Conservation (phyloP, 257 asterid genomes). For the Nicotiana undulata region DNA sequence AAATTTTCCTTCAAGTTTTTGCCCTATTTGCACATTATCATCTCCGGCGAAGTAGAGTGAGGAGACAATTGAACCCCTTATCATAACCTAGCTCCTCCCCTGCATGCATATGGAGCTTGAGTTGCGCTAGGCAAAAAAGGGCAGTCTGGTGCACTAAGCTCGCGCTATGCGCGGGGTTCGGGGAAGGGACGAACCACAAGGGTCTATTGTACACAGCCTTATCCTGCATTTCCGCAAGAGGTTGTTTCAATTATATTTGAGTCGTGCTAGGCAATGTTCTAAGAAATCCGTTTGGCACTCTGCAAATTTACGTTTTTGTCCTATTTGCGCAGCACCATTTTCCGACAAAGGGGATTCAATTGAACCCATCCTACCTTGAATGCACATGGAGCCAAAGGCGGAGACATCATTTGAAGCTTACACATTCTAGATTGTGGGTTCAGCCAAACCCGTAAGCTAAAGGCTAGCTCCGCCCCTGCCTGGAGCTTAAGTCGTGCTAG, state of each 20-base stretch:
- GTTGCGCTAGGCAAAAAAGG: too few relatives aligned
- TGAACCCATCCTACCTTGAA: not conserved
- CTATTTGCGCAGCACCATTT: not conserved
- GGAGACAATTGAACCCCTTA: not conserved
- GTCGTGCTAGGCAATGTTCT: too few relatives aligned
- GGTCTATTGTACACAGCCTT: too few relatives aligned
- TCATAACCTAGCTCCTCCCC: not conserved
- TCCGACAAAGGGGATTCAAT: not conserved
- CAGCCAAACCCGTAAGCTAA: too few relatives aligned
- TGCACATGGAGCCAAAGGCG: not conserved
- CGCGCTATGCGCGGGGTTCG: too few relatives aligned
- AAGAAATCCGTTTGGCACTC: not conserved
- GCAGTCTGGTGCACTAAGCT: too few relatives aligned
- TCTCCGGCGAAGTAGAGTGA: not conserved
- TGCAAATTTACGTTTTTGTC: not conserved
- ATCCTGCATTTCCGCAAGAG: too few relatives aligned
- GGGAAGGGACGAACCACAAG: too few relatives aligned
- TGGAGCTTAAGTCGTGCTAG: not conserved
- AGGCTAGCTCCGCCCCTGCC: too few relatives aligned
- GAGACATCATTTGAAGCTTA: too few relatives aligned
- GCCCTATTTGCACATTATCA: not conserved
- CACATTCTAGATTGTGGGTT: too few relatives aligned
- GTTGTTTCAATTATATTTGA: too few relatives aligned
- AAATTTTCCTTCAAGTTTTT: not conserved
- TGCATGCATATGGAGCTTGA: not conserved